phyloP scores from a whole-genome alignment of 164 flowering plant genomes.

The Chimonanthus salicifolius region DNA sequence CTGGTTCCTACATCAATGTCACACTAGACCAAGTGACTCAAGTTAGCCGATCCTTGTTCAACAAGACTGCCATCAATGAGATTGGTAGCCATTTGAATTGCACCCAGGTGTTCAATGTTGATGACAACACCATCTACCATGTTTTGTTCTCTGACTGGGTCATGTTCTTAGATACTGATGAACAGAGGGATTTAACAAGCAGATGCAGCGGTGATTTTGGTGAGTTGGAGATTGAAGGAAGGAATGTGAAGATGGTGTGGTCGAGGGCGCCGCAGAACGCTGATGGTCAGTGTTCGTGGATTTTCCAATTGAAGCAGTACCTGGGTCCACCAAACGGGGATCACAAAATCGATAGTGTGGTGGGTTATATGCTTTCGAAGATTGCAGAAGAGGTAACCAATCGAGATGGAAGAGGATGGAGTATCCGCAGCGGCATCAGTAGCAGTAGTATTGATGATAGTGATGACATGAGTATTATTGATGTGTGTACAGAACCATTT shows the following conservation, averaged over 20 bases:
- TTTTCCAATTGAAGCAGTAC: background rate
- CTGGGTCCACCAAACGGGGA: conserved; percentile 16
- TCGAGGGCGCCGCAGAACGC: conserved; percentile 5
- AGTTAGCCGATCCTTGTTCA: conserved; percentile 6
- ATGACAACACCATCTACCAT: conserved; percentile 9
- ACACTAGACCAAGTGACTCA: conserved; percentile 7
- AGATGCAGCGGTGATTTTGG: conserved; percentile 9
- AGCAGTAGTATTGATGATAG: background rate
- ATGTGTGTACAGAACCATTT: conserved; percentile 1
- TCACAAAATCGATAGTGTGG: conserved; percentile 10
- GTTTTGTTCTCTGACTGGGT: conserved; percentile 8
- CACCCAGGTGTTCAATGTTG: conserved; percentile 6
- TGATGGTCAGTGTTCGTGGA: conserved; percentile 7
- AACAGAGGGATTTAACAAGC: conserved; percentile 1
- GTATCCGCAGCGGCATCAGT: background rate
- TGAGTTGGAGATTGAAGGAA: background rate
- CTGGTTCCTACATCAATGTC: conserved; percentile 1
- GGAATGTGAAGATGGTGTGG: conserved; percentile 16
- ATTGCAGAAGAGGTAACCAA: conserved; percentile 14
- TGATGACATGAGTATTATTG: conserved; percentile 3
- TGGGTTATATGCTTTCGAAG: conserved; percentile 9
- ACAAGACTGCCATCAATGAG: conserved; percentile 6
- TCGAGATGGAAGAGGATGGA: conserved; percentile 18
- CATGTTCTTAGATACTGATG: conserved; percentile 1
- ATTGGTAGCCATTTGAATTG: conserved; percentile 7